Conservation (phyloP, 768 basidiomycete genomes). For the Panaeolus cyanescens region DNA sequence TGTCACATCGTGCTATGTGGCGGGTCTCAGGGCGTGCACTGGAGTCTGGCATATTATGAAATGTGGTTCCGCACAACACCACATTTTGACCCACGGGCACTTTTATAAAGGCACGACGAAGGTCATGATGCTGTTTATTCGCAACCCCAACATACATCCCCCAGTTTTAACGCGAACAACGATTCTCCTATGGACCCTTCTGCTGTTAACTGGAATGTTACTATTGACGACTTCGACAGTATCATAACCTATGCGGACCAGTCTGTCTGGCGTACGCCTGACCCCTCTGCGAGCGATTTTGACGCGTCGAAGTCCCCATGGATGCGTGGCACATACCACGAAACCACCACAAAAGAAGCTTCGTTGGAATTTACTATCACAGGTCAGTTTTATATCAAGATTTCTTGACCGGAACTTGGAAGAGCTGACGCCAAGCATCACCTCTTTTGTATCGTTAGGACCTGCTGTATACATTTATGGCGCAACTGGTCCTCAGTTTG, state of each 20-base stretch:
- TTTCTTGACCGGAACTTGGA: not conserved
- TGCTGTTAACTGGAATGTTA: conserved; percentile 45
- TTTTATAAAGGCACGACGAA: not conserved
- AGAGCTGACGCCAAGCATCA: not conserved
- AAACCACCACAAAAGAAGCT: conserved; percentile 36
- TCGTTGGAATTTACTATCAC: conserved; percentile 44
- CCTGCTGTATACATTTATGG: conserved; percentile 47
- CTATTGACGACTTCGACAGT: conserved; percentile 51
- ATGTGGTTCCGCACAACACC: too few relatives aligned
- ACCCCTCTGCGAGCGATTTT: conserved; percentile 43
- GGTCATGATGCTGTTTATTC: not conserved
- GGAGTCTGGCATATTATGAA: too few relatives aligned
- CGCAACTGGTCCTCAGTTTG: conserved; percentile 40
- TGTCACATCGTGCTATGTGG: too few relatives aligned
- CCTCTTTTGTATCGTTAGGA: conserved; percentile 23
- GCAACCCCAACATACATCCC: not conserved
- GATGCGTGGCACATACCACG: conserved; percentile 47
- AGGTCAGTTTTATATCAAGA: conserved; percentile 25
- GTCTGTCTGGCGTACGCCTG: conserved; percentile 44
- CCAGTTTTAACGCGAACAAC: not conserved
- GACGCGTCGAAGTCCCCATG: conserved; percentile 34
- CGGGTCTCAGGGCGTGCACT: too few relatives aligned
- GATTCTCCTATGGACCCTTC: conserved; percentile 47
- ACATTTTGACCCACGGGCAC: not conserved
- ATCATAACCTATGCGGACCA: conserved; percentile 41